Percentiles rank a stretch among this genome's conserved stretches.
These are phyloP conservation scores for Allantophomopsis cytisporea DNA, from an alignment of 2,329 filamentous ascomycete species.

Conservation along the genomic window DNA sequence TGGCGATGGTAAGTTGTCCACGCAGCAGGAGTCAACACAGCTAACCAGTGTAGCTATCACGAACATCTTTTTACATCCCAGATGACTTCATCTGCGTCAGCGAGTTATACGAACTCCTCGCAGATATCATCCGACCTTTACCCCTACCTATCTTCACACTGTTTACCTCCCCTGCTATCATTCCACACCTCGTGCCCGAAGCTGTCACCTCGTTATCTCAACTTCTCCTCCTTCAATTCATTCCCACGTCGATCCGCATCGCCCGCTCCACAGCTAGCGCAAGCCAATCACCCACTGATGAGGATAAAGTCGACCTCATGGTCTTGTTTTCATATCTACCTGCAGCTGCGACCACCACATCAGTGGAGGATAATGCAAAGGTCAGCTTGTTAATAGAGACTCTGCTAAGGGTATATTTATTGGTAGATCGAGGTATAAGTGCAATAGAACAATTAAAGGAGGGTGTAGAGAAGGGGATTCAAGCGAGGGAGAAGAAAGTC, in stretches of 20 bases:
- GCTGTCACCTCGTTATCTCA: slow-evolving; percentile 35
- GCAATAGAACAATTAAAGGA: slow-evolving; percentile 22
- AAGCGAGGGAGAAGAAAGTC: slow-evolving; percentile 29
- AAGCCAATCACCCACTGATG: slow-evolving; percentile 9
- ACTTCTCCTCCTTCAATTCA: slow-evolving; percentile 27
- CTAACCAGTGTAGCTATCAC: slow-evolving; percentile 12
- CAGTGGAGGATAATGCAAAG: slow-evolving; percentile 38
- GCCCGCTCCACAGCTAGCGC: slow-evolving; percentile 6
- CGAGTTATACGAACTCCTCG: slow-evolving; percentile 32
- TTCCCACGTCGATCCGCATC: slow-evolving; percentile 21
- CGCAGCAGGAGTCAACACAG: neutral
- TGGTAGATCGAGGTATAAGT: slow-evolving; percentile 14
- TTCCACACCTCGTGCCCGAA: slow-evolving; percentile 19
- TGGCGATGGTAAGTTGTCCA: slow-evolving; percentile 12
- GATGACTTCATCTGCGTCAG: slow-evolving; percentile 30
- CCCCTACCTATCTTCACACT: slow-evolving; percentile 21
- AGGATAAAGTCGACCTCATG: slow-evolving; percentile 33
- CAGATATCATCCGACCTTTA: slow-evolving; percentile 22
- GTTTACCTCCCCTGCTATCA: slow-evolving; percentile 24
- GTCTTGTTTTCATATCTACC: slow-evolving; percentile 35
- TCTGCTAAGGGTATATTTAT: slow-evolving; percentile 29
- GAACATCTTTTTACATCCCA: slow-evolving; percentile 22
- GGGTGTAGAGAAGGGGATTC: slow-evolving; percentile 37
- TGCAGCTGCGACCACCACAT: slow-evolving; percentile 31
- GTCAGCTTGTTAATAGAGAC: slow-evolving; percentile 40